phyloP scores from a whole-genome alignment of 805 yeast genomes.

The Myxozyma monticola region DNA sequence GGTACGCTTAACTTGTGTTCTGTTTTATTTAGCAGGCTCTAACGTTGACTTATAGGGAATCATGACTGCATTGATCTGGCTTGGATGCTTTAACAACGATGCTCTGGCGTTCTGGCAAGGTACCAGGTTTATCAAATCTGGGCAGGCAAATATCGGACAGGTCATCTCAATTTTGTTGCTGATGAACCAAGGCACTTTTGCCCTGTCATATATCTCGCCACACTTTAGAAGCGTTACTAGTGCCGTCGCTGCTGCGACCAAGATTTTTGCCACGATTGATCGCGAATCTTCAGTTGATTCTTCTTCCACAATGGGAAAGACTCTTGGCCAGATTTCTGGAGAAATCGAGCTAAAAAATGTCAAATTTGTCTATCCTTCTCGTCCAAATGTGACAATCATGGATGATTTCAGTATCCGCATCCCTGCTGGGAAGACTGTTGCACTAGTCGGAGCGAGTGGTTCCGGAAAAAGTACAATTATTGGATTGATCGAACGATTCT shows the following conservation, averaged over 20 bases:
- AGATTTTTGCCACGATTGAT: slow-evolving; percentile 44
- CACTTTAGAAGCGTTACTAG: slow-evolving; percentile 39
- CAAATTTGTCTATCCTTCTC: slow-evolving; percentile 76
- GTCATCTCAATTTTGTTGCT: slow-evolving; percentile 35
- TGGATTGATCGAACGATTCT: no score
- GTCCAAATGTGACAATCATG: slow-evolving; percentile 79
- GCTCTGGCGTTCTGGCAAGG: slow-evolving; percentile 38
- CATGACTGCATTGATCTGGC: slow-evolving; percentile 31
- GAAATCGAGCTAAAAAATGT: slow-evolving; percentile 81
- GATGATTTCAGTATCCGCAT: slow-evolving; percentile 72
- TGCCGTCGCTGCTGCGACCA: slow-evolving; percentile 43
- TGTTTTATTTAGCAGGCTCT: background rate
- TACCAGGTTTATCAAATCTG: slow-evolving; percentile 27
- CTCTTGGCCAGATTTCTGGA: slow-evolving; percentile 44
- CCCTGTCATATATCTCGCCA: slow-evolving; percentile 44
- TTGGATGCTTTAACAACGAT: slow-evolving; percentile 28
- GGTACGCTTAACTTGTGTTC: slow-evolving; percentile 1
- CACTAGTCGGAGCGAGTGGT: no score
- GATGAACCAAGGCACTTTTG: slow-evolving; percentile 45
- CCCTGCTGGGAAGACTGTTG: slow-evolving; percentile 86
- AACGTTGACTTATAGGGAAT: slow-evolving; percentile 2
- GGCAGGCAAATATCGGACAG: slow-evolving; percentile 24
- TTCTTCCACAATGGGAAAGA: slow-evolving; percentile 28
- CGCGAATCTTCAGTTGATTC: slow-evolving; percentile 43
- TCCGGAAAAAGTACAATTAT: no score